phyloP scores from a whole-genome alignment of 805 yeast genomes.

The Metschnikowia reukaufii region DNA sequence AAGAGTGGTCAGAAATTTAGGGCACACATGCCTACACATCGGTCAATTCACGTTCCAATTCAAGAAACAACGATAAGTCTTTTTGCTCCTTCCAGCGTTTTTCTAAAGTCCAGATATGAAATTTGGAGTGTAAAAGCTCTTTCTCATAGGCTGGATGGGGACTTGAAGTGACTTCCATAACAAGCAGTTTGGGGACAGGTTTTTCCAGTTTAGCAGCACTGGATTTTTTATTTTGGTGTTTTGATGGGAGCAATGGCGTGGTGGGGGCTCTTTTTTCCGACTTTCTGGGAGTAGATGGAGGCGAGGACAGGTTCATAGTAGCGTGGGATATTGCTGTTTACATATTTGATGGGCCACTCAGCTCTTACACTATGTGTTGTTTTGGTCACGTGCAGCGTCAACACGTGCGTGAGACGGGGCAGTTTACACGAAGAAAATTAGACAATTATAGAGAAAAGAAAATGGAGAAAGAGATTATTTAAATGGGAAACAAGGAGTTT shows the following conservation, averaged over 20 bases:
- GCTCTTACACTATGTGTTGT: background rate
- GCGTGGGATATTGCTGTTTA: background rate
- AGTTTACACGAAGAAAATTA: too few relatives aligned
- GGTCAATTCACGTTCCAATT: slow-evolving; percentile 25
- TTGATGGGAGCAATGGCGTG: slow-evolving; percentile 36
- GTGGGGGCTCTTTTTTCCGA: slow-evolving; percentile 33
- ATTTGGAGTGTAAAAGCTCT: slow-evolving; percentile 27
- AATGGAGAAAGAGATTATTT: background rate
- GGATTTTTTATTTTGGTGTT: slow-evolving; percentile 23
- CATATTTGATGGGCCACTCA: background rate
- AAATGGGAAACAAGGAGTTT: background rate
- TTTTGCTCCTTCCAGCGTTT: slow-evolving; percentile 23
- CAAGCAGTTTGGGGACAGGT: slow-evolving; percentile 1
- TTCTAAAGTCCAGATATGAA: slow-evolving; percentile 33
- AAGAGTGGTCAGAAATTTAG: background rate
- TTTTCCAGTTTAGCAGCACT: slow-evolving; percentile 12
- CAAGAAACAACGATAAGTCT: slow-evolving; percentile 30
- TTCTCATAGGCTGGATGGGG: slow-evolving; percentile 7
- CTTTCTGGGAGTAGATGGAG: slow-evolving; percentile 14
- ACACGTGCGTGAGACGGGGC: background rate
- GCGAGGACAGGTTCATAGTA: slow-evolving; percentile 1
- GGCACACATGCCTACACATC: background rate
- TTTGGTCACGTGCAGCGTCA: background rate
- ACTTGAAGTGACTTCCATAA: slow-evolving; percentile 3
- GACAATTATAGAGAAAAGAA: too few relatives aligned